Base-by-base conservation (phyloP, 2,329 filamentous ascomycete species). In the Fusarium nelsonii region DNA sequence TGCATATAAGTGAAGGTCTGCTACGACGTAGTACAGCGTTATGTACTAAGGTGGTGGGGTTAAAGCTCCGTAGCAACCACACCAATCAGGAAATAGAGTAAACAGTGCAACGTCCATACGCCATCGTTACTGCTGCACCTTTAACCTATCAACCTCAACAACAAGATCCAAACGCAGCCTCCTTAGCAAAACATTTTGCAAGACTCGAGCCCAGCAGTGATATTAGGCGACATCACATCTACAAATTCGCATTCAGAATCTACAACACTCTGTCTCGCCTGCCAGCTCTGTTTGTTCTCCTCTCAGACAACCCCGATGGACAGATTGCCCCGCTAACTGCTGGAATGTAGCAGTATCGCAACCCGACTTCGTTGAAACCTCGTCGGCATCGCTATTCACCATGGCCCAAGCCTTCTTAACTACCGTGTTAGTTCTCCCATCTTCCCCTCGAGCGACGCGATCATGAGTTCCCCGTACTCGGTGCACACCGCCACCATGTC, bases 371-470 rank as follows among this genome's bases (percentile, higher is more conserved):
- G 20, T 64, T 58, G 43, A 70, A 37, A 49, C 65, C 39, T 59
- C 58, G 48, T 62, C 63, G 26, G 65, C 58, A 51, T 60, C 59
- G 23, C 45, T 51, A 53, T 32, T 66, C 69, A 71, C 61, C 64
- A 82, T 82, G 80, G 76, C 80, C 50, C 79, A 81, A 69, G 41
- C 65, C 36, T 82, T 82, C 74, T 75, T 82, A 67, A 81, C 79
- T 49, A 81, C 80, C 63, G 80, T 82, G 80, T 82, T 78, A 77
- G 80, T 81, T 48, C 44, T 43, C 58, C 41, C 48, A 40, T 36
- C 23, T 40, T 37, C 15, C 18, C 16, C n/a, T 23, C 15, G 10
- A 44, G 14, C 12, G 39, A 8, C 48, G 28, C 28, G 48, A 18
- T 28, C 46, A 49, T 49, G 36, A 41, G 39, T 12, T 57, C 44